A percentile compares a stretch with the other conserved stretches of the same genome.
These are phyloP conservation scores for Klebsormidium nitens DNA, from an alignment of 139 green algal genomes.

Conservation along the genomic window DNA sequence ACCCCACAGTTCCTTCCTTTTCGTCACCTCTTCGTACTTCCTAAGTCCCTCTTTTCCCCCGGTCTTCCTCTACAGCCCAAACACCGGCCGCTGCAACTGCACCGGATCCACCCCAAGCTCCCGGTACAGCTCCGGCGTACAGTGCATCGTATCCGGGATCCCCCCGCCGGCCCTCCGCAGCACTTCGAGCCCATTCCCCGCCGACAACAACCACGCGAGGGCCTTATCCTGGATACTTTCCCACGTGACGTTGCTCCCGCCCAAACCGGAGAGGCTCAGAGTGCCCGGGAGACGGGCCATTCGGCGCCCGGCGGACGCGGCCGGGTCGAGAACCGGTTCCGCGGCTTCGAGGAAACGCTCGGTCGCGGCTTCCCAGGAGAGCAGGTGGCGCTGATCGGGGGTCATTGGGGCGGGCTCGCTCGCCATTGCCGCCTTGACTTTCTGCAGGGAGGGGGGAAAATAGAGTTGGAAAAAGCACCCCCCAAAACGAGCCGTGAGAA, in stretches of 20 bases:
- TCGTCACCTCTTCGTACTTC: too few relatives aligned
- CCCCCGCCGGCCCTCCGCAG: conserved; percentile 3
- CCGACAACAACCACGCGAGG: conserved; percentile 21
- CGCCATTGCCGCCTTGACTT: conserved; percentile 51
- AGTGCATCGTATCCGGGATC: conserved; percentile 20
- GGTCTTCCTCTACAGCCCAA: too few relatives aligned
- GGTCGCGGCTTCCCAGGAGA: conserved; percentile 95
- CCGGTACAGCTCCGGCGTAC: conserved; percentile 5
- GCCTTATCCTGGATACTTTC: conserved; percentile 9
- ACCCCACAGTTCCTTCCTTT: too few relatives aligned
- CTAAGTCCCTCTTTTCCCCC: too few relatives aligned
- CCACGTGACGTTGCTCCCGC: neutral
- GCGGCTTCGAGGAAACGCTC: conserved; percentile 85
- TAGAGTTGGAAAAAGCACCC: too few relatives aligned
- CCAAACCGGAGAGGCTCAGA: neutral
- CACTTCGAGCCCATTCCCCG: conserved; percentile 18
- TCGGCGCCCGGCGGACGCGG: neutral
- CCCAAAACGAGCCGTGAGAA: too few relatives aligned
- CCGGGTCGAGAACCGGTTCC: neutral
- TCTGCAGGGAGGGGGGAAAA: too few relatives aligned
- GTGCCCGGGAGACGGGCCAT: neutral
- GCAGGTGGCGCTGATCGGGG: conserved; percentile 57
- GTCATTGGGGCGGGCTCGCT: conserved; percentile 59
- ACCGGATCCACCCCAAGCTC: conserved; percentile 22
- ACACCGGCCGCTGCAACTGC: conserved; percentile 13